phyloP scores from a whole-genome alignment of 306 rosid genomes.

The Glycine tomentella region DNA sequence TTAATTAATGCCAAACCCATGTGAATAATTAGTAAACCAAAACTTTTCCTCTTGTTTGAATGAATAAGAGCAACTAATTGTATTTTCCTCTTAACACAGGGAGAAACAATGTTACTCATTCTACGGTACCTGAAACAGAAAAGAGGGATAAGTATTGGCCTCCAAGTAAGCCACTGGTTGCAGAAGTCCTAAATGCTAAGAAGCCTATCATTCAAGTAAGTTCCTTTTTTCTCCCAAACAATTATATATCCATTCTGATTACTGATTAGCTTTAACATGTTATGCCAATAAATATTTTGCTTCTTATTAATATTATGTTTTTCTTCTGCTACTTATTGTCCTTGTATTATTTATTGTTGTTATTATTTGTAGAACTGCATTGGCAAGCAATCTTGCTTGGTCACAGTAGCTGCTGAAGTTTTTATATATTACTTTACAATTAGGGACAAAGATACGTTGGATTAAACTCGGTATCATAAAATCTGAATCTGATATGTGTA shows the following conservation, averaged over 20 bases:
- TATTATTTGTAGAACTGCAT: no score
- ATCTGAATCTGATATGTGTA: background rate
- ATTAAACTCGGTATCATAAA: background rate
- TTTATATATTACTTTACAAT: conserved; percentile 1
- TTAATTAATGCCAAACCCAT: no score
- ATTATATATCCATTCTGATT: no score
- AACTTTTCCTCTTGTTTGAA: no score
- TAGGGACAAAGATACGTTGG: background rate
- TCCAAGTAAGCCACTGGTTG: background rate
- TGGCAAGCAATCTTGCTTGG: conserved; percentile 63
- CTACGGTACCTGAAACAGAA: background rate
- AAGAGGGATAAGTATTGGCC: conserved; percentile 25
- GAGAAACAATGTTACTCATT: background rate
- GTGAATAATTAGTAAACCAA: no score
- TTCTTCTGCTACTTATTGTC: no score
- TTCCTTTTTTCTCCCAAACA: no score
- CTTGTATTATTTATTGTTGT: no score
- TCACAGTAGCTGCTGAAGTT: conserved; percentile 59
- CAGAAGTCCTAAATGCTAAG: background rate
- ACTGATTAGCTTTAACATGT: no score
- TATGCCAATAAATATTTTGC: no score
- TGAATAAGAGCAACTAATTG: no score
- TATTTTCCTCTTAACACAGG: conserved; percentile 37
- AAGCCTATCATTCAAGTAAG: background rate
- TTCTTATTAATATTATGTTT: no score